Evolutionary conservation across 2,329 filamentous ascomycete species (phyloP), one percentile per base, ranked within the genome.

Genomic region (Scorias spongiosa): DNA sequence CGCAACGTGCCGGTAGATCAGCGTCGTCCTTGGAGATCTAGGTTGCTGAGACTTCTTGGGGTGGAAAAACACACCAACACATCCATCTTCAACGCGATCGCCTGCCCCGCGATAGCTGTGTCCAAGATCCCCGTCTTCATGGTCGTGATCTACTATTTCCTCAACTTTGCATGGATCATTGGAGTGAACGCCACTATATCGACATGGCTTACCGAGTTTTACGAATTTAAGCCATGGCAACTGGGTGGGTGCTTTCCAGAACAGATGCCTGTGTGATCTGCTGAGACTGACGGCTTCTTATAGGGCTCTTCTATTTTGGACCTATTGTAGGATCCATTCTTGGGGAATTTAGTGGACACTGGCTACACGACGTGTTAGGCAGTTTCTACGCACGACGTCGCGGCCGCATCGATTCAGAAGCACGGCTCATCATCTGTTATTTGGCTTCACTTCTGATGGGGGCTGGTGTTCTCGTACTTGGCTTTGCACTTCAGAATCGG

Each of bases 291-390:
- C 20, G 20, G 20, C 7, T 4, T 7, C 20, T 26, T 42, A 69
- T 75, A 40, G 74, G 68, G 1, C 68, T 65, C 48, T 74, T 78
- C 53, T 77, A 78, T 58, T 76, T 78, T 54, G 70, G 72, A 0
- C 71, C 71, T 2, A 65, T 78, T 20, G 66, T 76, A 1, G 74
- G 67, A 2, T 67, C 70, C 2, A 54, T 74, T 11, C 56, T 78
- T 0, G 75, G 74, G 20, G 72, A 76, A 58, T 44, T 69, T 0
- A 55, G 62, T 3, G 74, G 75, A 5, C 75, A 77, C 56, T 76
- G 66, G 66, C 59, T 76, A 5, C 71, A 78, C 55, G 74, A 78
- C 49, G 47, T 60, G 2, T 53, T 75, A 8, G 68, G 69, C 5
- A 59, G 54, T 10, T 55, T 61, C 20, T 71, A 70, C 49, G 67